Base-by-base conservation (phyloP, 2,329 filamentous ascomycete species). In the Volutella citrinella region DNA sequence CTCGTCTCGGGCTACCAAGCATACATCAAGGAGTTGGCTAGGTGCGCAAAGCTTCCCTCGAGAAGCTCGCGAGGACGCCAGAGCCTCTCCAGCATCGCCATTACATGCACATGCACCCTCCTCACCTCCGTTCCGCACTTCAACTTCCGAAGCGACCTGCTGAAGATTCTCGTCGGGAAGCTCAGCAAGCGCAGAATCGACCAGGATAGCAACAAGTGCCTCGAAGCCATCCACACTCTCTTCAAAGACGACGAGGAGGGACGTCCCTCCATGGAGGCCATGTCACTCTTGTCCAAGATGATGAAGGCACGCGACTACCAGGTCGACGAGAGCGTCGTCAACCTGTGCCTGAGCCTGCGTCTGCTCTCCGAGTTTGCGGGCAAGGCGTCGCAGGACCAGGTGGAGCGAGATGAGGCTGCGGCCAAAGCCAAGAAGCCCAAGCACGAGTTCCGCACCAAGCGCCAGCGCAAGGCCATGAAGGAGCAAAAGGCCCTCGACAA, bases 201-300 rank as follows among this genome's bases (percentile, higher is more conserved):
- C 55, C 73, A 72, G 4, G 83, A 94, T 43, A 93, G 88, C 46
- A 61, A 76, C 43, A 90, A 87, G 59, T 94, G 87, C 49, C 73
- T 84, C 10, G 73, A 84, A 42, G 82, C 90, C 0, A 61, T 98
- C 24, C 85, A 95, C 62, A 83, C 78, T 4, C 68, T 97, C 2
- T 96, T 97, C 55, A 70, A 71, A 14, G 81, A 89, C 10, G 93
- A 98, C 43, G 88, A 96, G 30, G 91, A 97, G 54, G 93, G 93
- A 12, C 80, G 85, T 13, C 82, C 89, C 2, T 88, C 90, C 1
- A 74, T 95, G 49, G 93, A 98, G 58, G 86, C 87, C 0, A 87
- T 95, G 10, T 79, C 81, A 1, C 72, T 95, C 34, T 69, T 98
- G 25, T 80, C 87, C 16, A 95, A 93, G 68, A 95, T 96, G 90